These are phyloP conservation scores for Chlamydomonas schloesseri DNA, from an alignment of 139 green algal genomes.

Conservation along the genomic window DNA sequence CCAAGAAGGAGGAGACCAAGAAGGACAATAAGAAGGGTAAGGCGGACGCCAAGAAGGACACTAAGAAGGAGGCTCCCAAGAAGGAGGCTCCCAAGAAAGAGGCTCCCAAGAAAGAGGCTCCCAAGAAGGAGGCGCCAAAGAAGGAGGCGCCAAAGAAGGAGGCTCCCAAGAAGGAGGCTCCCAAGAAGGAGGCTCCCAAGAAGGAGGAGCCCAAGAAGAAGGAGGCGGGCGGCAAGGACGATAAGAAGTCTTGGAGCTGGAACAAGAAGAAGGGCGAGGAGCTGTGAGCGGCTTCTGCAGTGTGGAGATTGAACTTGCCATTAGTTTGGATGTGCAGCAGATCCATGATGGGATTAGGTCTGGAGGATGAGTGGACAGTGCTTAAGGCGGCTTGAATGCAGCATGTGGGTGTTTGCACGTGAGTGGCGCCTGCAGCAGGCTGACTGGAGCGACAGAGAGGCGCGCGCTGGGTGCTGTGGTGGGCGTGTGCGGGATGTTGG, in stretches of 20 bases:
- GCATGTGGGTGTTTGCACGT: too few relatives aligned
- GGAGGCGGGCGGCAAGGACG: conserved; percentile 9
- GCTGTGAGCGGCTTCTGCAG: not conserved
- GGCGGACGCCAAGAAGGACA: not conserved
- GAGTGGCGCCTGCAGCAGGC: too few relatives aligned
- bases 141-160: not conserved
- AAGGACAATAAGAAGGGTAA: not conserved
- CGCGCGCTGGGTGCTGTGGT: too few relatives aligned
- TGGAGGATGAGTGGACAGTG: too few relatives aligned
- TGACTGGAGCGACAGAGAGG: too few relatives aligned
- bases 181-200: conserved; percentile 4
- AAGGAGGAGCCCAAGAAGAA: conserved; percentile 7
- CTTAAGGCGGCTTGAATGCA: too few relatives aligned
- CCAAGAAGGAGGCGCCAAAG: conserved; percentile 30
- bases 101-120: not conserved
- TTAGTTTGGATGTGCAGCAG: too few relatives aligned
- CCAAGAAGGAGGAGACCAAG: not conserved
- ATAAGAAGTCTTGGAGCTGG: conserved; percentile 11
- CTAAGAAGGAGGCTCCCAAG: conserved; percentile 12
- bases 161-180: not conserved
- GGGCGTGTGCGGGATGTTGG: too few relatives aligned
- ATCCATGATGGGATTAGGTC: too few relatives aligned
- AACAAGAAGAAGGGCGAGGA: conserved; percentile 16
- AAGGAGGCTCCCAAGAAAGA: conserved; percentile 4
- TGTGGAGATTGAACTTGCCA: too few relatives aligned